Evolutionary conservation across 345 rosid species (phyloP).

Genomic region (Syzygium oleosum): DNA sequence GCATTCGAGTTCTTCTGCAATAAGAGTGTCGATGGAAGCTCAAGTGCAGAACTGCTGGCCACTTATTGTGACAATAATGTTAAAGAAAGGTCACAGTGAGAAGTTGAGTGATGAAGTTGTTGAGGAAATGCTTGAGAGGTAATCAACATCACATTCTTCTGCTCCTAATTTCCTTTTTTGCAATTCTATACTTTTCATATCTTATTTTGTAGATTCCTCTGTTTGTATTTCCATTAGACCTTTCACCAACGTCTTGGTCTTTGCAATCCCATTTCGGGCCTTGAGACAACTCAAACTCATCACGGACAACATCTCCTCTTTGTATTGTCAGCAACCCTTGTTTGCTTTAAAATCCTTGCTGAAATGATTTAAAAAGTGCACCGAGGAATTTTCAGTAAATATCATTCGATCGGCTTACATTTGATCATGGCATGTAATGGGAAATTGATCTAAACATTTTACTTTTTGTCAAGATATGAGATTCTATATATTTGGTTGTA

Average conservation of each 20-base stretch:
- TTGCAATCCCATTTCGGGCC: neutral
- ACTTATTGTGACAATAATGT: slow-evolving; percentile 50
- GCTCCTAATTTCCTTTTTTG: neutral
- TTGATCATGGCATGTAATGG: neutral
- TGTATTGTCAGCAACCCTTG: neutral
- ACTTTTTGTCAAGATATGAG: neutral
- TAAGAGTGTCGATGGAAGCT: slow-evolving; percentile 45
- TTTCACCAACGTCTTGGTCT: neutral
- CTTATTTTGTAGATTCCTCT: neutral
- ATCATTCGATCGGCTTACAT: neutral
- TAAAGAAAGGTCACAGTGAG: slow-evolving; percentile 62
- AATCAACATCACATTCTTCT: neutral
- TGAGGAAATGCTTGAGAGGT: slow-evolving; percentile 62
- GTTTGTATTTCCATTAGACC: neutral
- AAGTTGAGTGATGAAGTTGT: slow-evolving; percentile 58
- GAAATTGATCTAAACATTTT: neutral
- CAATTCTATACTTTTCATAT: neutral
- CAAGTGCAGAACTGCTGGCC: slow-evolving; percentile 58
- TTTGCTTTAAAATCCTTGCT: neutral
- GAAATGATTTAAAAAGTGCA: neutral
- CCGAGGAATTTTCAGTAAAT: neutral
- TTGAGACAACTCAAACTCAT: neutral
- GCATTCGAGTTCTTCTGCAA: slow-evolving; percentile 57
- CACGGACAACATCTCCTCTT: neutral
- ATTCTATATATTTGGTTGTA: neutral